Percentiles rank a stretch among this genome's conserved stretches.
Conservation (phyloP, 139 green algal species). For the Pleodorina starrii region DNA sequence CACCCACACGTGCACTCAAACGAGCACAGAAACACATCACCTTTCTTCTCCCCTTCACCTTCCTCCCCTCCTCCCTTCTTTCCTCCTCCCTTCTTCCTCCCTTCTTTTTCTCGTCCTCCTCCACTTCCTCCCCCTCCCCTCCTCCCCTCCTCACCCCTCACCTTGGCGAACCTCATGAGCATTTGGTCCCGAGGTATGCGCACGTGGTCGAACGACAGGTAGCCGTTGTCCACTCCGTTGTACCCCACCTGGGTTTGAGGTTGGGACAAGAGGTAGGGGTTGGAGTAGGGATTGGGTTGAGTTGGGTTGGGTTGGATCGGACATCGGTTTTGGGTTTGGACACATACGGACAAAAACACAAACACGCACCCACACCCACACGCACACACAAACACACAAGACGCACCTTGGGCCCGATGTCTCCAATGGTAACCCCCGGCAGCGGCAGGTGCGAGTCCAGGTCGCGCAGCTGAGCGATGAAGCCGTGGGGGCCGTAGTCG, state of each 20-base stretch:
- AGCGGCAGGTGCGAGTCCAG: constrained; percentile 88
- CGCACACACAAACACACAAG: background rate
- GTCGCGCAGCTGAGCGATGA: constrained; percentile 89
- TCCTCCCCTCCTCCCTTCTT: background rate
- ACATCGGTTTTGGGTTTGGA: no score
- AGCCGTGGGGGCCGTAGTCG: constrained; percentile 91
- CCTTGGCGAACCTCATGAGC: constrained; percentile 90
- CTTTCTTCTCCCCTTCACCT: background rate
- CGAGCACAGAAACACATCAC: no score
- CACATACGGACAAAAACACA: no score
- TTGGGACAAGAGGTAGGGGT: background rate
- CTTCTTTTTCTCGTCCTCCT: background rate
- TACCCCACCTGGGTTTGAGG: constrained; percentile 32
- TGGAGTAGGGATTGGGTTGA: no score
- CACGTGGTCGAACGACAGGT: constrained; percentile 83
- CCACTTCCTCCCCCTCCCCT: background rate
- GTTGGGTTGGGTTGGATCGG: no score
- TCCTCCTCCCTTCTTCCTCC: background rate
- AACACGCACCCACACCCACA: no score
- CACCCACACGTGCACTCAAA: no score
- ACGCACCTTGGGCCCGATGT: constrained; percentile 94
- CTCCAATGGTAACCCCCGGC: constrained; percentile 90
- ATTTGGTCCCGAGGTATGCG: constrained; percentile 86
- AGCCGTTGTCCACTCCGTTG: constrained; percentile 81
- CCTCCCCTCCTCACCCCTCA: constrained; percentile 27